These are phyloP conservation scores for Wickerhamomyces sp. DNA, from an alignment of 1,139 yeast species.

Conservation along the genomic window DNA sequence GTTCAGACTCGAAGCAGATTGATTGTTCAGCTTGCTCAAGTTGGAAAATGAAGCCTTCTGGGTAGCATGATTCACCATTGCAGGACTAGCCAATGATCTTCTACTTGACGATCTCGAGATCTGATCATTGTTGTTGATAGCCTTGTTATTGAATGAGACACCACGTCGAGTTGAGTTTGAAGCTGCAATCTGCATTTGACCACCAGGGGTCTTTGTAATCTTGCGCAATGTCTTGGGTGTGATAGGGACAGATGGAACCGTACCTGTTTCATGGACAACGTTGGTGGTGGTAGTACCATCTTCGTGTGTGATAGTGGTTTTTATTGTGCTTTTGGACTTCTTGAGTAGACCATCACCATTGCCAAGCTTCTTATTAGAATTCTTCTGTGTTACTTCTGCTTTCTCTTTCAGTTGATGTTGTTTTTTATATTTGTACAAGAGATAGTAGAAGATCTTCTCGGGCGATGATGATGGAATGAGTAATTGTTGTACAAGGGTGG, in stretches of 20 bases:
- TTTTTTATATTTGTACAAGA: slow-evolving; percentile 77
- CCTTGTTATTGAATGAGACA: slow-evolving; percentile 28
- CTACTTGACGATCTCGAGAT: slow-evolving; percentile 24
- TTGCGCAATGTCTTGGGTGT: slow-evolving; percentile 5
- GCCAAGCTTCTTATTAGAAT: slow-evolving; percentile 17
- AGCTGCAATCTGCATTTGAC: slow-evolving; percentile 28
- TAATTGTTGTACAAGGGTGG: slow-evolving; percentile 54
- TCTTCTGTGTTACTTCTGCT: slow-evolving; percentile 10
- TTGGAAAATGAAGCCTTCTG: neutral
- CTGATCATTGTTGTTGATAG: slow-evolving; percentile 6
- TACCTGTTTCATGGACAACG: slow-evolving; percentile 6
- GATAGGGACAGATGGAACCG: slow-evolving; percentile 12
- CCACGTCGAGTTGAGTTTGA: slow-evolving; percentile 33
- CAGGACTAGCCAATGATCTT: slow-evolving; percentile 12
- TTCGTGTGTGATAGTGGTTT: slow-evolving; percentile 37
- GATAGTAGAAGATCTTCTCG: slow-evolving; percentile 86
- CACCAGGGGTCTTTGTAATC: slow-evolving; percentile 19
- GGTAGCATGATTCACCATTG: slow-evolving; percentile 3
- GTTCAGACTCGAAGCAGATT: neutral
- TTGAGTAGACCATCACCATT: slow-evolving; percentile 30
- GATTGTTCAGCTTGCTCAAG: neutral
- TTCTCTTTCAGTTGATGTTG: slow-evolving; percentile 44
- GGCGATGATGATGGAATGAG: slow-evolving; percentile 59
- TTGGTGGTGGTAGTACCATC: slow-evolving; percentile 30
- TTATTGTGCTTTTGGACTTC: slow-evolving; percentile 42